Evolutionary conservation across 208 protist genomes (phyloP).

Genomic region (Leishmania major): DNA sequence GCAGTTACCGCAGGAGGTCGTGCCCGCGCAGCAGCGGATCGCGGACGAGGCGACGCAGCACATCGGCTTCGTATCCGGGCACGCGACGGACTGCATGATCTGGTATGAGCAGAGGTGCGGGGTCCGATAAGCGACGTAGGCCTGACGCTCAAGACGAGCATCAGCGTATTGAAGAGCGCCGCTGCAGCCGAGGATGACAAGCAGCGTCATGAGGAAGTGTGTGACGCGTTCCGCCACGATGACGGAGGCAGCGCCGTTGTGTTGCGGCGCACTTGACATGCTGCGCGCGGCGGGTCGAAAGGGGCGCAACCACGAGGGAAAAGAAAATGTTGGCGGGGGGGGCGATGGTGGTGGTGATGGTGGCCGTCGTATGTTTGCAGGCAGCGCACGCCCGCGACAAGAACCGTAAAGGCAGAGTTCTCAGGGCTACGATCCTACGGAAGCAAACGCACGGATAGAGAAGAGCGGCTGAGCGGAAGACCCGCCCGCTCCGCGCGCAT

Average conservation of each 20-base stretch:
- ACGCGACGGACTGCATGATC: constrained; percentile 29
- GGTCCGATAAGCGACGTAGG: constrained; percentile 29
- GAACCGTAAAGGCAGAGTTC: too few relatives aligned
- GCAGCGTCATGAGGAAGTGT: background rate
- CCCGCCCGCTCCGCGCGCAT: background rate
- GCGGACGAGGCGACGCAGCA: constrained; percentile 37
- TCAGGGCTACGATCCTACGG: background rate
- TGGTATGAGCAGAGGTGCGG: constrained; percentile 33
- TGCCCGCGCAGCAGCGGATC: constrained; percentile 36
- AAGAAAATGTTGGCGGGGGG: background rate
- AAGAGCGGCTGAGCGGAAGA: background rate
- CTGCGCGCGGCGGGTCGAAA: background rate
- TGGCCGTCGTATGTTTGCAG: background rate
- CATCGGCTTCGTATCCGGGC: constrained; percentile 24
- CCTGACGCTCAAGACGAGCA: constrained; percentile 20
- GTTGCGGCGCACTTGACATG: background rate
- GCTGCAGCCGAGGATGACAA: constrained; percentile 8
- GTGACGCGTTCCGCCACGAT: background rate
- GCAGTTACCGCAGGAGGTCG: constrained; percentile 35
- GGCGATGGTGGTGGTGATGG: background rate
- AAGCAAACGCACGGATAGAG: background rate
- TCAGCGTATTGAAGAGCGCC: background rate
- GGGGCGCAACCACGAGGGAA: background rate
- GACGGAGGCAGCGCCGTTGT: background rate
- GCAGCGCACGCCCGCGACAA: background rate